Conservation (phyloP, 305 asterid species). For the Solanum hybrid region DNA sequence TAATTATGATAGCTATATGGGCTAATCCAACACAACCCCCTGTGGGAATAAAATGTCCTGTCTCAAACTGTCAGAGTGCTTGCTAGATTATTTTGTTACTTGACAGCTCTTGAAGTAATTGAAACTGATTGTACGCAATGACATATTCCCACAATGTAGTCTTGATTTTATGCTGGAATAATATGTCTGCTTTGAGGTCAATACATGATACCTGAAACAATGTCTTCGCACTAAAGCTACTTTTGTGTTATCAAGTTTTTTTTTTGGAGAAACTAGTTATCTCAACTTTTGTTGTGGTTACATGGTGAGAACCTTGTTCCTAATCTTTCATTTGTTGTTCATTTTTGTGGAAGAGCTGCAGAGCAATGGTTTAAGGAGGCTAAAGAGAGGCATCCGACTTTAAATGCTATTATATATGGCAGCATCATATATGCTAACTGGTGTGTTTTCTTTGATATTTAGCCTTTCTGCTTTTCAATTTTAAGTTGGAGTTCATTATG, state of each 20-base stretch:
- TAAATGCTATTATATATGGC: conserved; percentile 84
- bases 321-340: conserved; percentile 24
- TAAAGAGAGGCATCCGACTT: conserved; percentile 46
- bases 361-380: conserved; percentile 93
- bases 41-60: neutral
- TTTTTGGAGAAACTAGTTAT: neutral
- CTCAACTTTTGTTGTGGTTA: neutral
- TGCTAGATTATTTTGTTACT: neutral
- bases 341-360: conserved; percentile 71
- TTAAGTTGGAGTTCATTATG: neutral
- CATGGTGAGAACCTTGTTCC: neutral
- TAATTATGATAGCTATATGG: neutral
- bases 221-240: neutral
- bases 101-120: neutral
- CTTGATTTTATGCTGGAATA: neutral
- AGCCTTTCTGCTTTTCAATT: neutral
- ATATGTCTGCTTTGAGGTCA: neutral
- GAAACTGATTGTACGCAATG: neutral
- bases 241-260: neutral
- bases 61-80: neutral
- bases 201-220: neutral
- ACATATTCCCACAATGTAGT: neutral
- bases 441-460: conserved; percentile 29
- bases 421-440: conserved; percentile 82
- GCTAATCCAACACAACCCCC: neutral